phyloP scores from a whole-genome alignment of 768 basidiomycete species.

The Tricholoma matsutake region DNA sequence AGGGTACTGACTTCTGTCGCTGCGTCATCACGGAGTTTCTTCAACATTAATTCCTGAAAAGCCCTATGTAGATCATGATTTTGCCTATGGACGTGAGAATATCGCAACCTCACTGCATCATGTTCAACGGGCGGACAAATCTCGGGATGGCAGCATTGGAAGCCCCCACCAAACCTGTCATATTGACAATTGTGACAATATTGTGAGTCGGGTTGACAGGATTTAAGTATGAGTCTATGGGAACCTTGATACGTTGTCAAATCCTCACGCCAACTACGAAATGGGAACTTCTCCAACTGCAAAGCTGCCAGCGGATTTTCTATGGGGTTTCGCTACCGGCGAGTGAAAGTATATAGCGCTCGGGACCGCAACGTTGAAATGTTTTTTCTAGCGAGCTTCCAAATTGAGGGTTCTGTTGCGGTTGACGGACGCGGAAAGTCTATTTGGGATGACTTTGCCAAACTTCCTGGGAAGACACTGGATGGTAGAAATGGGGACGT shows the following conservation, averaged over 20 bases:
- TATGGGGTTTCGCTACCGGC: conserved; percentile 75
- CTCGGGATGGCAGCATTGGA: conserved; percentile 38
- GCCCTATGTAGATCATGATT: not conserved
- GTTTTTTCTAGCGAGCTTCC: conserved; percentile 52
- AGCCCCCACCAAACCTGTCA: conserved; percentile 38
- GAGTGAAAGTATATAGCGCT: conserved; percentile 14
- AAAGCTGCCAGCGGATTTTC: conserved; percentile 56
- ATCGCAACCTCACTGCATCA: conserved; percentile 14
- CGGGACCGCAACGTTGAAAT: not conserved
- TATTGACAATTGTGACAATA: too few species aligned
- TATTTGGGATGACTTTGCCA: conserved; percentile 74
- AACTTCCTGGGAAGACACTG: conserved; percentile 61
- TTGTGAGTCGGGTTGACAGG: conserved; percentile 35
- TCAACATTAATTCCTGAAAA: conserved; percentile 18
- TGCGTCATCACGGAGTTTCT: conserved; percentile 30
- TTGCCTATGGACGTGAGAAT: conserved; percentile 12
- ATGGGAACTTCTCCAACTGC: conserved; percentile 31
- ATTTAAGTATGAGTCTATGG: conserved; percentile 35
- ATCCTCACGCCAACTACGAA: conserved; percentile 23
- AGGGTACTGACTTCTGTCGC: conserved; percentile 3
- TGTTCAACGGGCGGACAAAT: conserved; percentile 38
- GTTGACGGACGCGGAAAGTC: conserved; percentile 63
- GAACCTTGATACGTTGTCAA: conserved; percentile 21
- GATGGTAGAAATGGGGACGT: conserved; percentile 68
- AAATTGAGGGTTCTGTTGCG: conserved; percentile 67